Conservation (phyloP, 176 grass and related monocot species). For the Leersia perrieri region DNA sequence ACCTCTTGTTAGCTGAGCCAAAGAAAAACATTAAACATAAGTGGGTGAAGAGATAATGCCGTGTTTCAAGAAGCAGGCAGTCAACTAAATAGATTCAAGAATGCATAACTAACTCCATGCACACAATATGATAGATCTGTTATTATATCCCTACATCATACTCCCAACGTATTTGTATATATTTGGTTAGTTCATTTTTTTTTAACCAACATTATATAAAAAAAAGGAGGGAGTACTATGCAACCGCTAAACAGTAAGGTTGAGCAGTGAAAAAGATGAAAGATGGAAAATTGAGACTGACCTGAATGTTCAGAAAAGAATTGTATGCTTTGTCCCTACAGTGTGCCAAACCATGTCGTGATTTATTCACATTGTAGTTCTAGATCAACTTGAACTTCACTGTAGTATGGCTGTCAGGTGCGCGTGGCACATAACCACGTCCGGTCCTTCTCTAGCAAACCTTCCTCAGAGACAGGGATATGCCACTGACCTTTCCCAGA, state of each 20-base stretch:
- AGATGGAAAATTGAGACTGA: background rate
- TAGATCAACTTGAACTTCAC: background rate
- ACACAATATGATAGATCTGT: background rate
- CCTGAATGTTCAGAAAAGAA: conserved; percentile 19
- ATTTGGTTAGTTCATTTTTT: too few relatives aligned
- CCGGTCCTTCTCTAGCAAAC: conserved; percentile 35
- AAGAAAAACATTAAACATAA: background rate
- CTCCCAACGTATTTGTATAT: too few relatives aligned
- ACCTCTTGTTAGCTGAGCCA: background rate
- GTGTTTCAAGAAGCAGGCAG: background rate
- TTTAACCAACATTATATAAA: too few relatives aligned
- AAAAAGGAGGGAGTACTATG: too few relatives aligned
- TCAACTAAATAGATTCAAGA: background rate
- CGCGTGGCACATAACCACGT: conserved; percentile 58
- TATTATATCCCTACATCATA: background rate
- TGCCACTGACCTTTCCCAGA: conserved; percentile 73
- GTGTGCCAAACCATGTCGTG: background rate
- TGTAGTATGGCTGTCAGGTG: conserved; percentile 12
- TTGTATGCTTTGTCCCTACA: background rate
- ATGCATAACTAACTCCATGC: background rate
- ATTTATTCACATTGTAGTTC: conserved; percentile 8
- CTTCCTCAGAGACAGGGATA: conserved; percentile 48
- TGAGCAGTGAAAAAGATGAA: conserved; percentile 4
- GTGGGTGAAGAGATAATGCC: background rate
- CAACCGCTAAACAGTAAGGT: background rate